These are phyloP conservation scores for Penicillium canescens DNA, from an alignment of 495 filamentous ascomycete species.

Conservation along the genomic window DNA sequence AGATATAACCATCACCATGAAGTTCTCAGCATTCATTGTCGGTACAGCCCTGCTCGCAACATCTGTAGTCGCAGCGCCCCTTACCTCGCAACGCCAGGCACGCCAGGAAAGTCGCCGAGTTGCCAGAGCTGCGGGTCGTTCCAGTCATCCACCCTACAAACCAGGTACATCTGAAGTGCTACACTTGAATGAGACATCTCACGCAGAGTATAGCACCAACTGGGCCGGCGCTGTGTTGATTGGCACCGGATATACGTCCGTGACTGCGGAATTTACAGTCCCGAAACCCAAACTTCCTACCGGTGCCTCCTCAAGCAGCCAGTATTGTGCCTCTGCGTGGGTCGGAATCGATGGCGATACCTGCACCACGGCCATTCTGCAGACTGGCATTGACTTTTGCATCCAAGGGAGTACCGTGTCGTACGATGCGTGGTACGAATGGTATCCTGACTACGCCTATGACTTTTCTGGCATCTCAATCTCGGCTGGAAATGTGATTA, in stretches of 20 bases:
- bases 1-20: slow-evolving; percentile 23
- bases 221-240: slow-evolving; percentile 57
- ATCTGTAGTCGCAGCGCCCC: slow-evolving; percentile 27
- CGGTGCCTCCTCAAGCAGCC: slow-evolving; percentile 38
- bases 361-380: slow-evolving; percentile 52
- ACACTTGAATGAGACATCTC: slow-evolving; percentile 23
- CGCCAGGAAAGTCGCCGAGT: slow-evolving; percentile 15
- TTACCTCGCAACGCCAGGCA: slow-evolving; percentile 6
- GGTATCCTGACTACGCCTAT: slow-evolving; percentile 56
- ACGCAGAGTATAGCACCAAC: slow-evolving; percentile 48
- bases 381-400: slow-evolving; percentile 58
- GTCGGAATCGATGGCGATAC: slow-evolving; percentile 59
- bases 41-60: slow-evolving; percentile 24
- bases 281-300: slow-evolving; percentile 45
- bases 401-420: slow-evolving; percentile 29
- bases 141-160: slow-evolving; percentile 9
- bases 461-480: slow-evolving; percentile 52
- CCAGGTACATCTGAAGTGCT: slow-evolving; percentile 26
- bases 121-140: slow-evolving; percentile 5
- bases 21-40: slow-evolving; percentile 23
- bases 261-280: slow-evolving; percentile 50
- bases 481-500: slow-evolving; percentile 52
- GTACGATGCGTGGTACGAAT: slow-evolving; percentile 62
- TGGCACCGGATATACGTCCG: slow-evolving; percentile 43
- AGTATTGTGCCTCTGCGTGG: slow-evolving; percentile 58